Evolutionary conservation across 805 yeast genomes (phyloP).

Genomic region (Yarrowia keelungensis): DNA sequence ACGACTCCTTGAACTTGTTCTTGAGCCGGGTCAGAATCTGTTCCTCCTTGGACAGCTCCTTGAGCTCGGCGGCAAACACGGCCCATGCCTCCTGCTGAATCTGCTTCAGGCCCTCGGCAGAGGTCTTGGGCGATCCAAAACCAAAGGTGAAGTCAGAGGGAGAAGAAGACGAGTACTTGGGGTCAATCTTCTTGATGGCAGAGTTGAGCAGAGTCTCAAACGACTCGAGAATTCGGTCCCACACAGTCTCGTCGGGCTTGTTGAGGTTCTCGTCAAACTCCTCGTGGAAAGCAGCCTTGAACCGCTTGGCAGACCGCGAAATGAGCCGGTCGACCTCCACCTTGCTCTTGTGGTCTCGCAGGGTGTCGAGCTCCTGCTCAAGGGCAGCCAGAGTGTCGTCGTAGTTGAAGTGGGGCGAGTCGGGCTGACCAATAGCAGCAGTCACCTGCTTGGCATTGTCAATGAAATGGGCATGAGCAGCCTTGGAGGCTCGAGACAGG

Average conservation of each 20-base stretch:
- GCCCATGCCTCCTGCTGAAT: conserved; percentile 70
- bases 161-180: conserved; percentile 14
- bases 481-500: conserved; percentile 44
- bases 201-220: conserved; percentile 54
- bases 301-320: conserved; percentile 45
- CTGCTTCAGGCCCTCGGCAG: conserved; percentile 27
- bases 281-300: conserved; percentile 50
- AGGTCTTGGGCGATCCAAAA: conserved; percentile 24
- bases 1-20: conserved; percentile 80
- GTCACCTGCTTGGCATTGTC: conserved; percentile 50
- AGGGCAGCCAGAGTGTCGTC: conserved; percentile 45
- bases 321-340: conserved; percentile 56
- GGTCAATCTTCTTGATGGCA: conserved; percentile 50
- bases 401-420: conserved; percentile 46
- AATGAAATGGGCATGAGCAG: conserved; percentile 47
- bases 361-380: conserved; percentile 50
- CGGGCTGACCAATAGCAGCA: conserved; percentile 45
- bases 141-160: neutral
- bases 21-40: conserved; percentile 69
- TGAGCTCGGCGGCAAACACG: conserved; percentile 62
- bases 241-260: conserved; percentile 59
- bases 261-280: conserved; percentile 57
- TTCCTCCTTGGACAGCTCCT: conserved; percentile 70
- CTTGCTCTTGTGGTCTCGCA: conserved; percentile 49
- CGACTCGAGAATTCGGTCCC: conserved; percentile 63